Base-by-base conservation (phyloP, 2,329 filamentous ascomycete species). In the Aspergillus unguis region DNA sequence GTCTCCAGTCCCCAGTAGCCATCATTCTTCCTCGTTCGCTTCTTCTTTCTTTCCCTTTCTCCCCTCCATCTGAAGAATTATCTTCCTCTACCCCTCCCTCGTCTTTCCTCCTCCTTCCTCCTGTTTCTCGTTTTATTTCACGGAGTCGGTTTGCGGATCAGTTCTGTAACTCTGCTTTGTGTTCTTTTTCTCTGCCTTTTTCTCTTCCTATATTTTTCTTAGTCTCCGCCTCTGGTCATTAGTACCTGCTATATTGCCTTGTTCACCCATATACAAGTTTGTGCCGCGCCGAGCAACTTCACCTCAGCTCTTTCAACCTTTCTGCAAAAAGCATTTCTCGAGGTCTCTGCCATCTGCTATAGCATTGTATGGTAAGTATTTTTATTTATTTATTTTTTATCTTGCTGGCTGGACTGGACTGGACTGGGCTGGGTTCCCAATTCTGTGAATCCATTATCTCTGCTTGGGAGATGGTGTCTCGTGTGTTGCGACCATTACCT, bases 91-190 rank as follows among this genome's bases (percentile, higher is more conserved):
- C 53, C 58, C 61, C 52, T 53, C 54, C 53, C 46, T 59, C 53
- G 40, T 59, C 61, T 55, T 50, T 53, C 45, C 54, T 53, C 44
- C 51, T 48, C 52, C 52, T 45, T 51, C 45, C 50, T 31, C 48
- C 54, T 56, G 55, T 58, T 63, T 52, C 56, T 64, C 62, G 57
- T 59, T 62, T 48, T 54, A 61, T 46, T 65, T 57, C 50, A 61
- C 64, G 63, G 63, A 62, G 63, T 65, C 58, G 54, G 60, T 64
- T 68, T 65, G 61, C 60, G 58, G 58, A 62, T 62, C 29, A 59
- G 60, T 61, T 57, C 58, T 60, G 56, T 58, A 50, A 53, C 54
- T 57, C 49, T 58, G 56, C 49, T 55, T 57, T 61, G 53, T 58
- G 50, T 54, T 17, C 17, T 44, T 55, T 59, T 58, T 50, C 55